These are phyloP conservation scores for Euphrasia arctica DNA, from an alignment of 305 asterid genomes.

Conservation along the genomic window DNA sequence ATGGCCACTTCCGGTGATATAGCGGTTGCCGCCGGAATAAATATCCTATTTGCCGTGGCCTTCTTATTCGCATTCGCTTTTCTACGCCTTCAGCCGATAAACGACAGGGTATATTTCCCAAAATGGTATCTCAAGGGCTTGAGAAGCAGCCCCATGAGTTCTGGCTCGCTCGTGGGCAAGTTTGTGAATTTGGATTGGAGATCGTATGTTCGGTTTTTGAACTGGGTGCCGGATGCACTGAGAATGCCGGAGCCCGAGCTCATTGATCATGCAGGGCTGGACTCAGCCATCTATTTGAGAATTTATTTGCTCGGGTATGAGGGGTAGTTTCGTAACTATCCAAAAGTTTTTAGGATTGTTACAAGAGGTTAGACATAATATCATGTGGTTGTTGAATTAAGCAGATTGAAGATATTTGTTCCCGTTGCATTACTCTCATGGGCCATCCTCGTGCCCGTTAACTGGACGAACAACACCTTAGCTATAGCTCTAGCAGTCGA, in stretches of 20 bases:
- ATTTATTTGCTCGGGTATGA: conserved; percentile 89
- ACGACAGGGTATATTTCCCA: conserved; percentile 90
- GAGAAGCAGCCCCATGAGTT: conserved; percentile 65
- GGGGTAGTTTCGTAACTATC: neutral
- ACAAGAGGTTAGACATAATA: too few species aligned
- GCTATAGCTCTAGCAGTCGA: conserved; percentile 37
- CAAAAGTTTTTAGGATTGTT: neutral
- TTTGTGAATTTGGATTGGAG: conserved; percentile 92
- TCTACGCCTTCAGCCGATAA: conserved; percentile 82
- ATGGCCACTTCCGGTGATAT: conserved; percentile 85
- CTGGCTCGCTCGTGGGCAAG: conserved; percentile 54
- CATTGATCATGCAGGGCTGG: conserved; percentile 93
- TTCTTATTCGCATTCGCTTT: conserved; percentile 76
- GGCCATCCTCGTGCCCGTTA: conserved; percentile 81
- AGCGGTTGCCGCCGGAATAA: conserved; percentile 81
- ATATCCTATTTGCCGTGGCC: conserved; percentile 61
- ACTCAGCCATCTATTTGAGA: conserved; percentile 84
- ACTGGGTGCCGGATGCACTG: conserved; percentile 94
- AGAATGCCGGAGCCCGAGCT: conserved; percentile 94
- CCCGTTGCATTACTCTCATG: conserved; percentile 72
- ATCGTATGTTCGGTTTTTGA: conserved; percentile 68
- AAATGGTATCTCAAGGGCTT: conserved; percentile 95
- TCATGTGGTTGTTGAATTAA: conserved; percentile 4
- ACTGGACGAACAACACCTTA: conserved; percentile 83
- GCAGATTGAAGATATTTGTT: conserved; percentile 89